Conservation (phyloP, 1,284 basidiomycete genomes). For the Baeospora myosura region DNA sequence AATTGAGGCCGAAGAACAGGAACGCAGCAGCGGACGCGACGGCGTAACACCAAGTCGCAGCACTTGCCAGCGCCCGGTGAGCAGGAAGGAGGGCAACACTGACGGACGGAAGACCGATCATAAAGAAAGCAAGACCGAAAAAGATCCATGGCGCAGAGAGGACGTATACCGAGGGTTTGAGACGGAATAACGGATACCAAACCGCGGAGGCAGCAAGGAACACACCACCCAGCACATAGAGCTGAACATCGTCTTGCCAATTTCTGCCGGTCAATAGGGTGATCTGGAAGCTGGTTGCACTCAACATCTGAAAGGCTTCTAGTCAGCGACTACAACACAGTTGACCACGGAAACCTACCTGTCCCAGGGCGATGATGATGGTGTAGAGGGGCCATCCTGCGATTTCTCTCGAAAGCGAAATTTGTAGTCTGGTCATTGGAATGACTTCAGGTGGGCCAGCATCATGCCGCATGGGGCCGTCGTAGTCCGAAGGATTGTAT, state of each 20-base stretch:
- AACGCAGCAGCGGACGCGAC: conserved; percentile 85
- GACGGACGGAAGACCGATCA: conserved; percentile 82
- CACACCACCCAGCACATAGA: conserved; percentile 85
- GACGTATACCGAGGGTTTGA: conserved; percentile 82
- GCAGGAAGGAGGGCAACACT: conserved; percentile 51
- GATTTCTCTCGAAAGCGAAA: conserved; percentile 70
- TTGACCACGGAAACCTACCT: conserved; percentile 35
- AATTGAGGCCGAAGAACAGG: conserved; percentile 90
- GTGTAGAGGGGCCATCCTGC: conserved; percentile 87
- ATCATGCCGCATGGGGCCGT: conserved; percentile 45
- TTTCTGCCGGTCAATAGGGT: conserved; percentile 82
- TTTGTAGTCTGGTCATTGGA: conserved; percentile 76
- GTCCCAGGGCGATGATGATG: conserved; percentile 79
- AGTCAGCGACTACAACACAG: too few relatives aligned
- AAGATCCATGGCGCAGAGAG: conserved; percentile 83
- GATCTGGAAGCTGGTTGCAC: conserved; percentile 91
- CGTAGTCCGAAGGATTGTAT: conserved; percentile 45
- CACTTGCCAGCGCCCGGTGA: conserved; percentile 62
- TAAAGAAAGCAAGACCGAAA: conserved; percentile 82
- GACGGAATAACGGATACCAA: conserved; percentile 88
- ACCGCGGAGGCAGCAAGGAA: conserved; percentile 80
- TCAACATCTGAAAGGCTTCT: conserved; percentile 67
- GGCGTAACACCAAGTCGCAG: conserved; percentile 86
- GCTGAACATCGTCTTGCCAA: conserved; percentile 71
- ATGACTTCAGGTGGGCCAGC: conserved; percentile 42